phyloP scores from a whole-genome alignment of 345 rosid species.

The Ailanthus altissimus region DNA sequence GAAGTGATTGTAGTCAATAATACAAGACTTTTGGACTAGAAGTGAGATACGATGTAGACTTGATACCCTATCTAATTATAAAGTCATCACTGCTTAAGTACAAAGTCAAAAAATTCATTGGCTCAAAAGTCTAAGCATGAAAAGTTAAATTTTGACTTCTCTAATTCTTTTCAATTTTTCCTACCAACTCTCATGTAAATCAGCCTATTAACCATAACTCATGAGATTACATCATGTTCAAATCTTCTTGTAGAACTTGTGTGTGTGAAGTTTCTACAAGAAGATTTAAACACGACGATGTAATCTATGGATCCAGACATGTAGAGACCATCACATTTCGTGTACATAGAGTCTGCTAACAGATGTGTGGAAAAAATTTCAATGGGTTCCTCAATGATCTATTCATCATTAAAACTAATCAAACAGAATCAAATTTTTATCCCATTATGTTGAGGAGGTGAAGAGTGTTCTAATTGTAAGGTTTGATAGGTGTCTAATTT shows the following conservation, averaged over 20 bases:
- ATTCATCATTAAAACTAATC: not conserved
- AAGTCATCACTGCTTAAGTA: not conserved
- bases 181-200: not conserved
- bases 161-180: not conserved
- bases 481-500: not conserved
- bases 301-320: not conserved
- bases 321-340: not conserved
- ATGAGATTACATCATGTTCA: too few relatives aligned
- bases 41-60: too few relatives aligned
- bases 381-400: slow-evolving; percentile 14
- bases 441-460: not conserved
- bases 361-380: not conserved
- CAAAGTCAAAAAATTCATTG: not conserved
- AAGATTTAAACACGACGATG: not conserved
- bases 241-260: too few relatives aligned
- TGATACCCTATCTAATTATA: not conserved
- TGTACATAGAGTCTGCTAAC: not conserved
- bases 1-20: not conserved
- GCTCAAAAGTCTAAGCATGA: slow-evolving; percentile 4
- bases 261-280: too few relatives aligned
- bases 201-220: not conserved
- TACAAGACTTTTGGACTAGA: not conserved
- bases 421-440: not conserved
- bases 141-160: not conserved
- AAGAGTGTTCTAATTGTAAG: slow-evolving; percentile 12